Evolutionary conservation across 495 filamentous ascomycete species (phyloP), one percentile per base, ranked within the genome.

Genomic region (Hyaloscypha bicolor): DNA sequence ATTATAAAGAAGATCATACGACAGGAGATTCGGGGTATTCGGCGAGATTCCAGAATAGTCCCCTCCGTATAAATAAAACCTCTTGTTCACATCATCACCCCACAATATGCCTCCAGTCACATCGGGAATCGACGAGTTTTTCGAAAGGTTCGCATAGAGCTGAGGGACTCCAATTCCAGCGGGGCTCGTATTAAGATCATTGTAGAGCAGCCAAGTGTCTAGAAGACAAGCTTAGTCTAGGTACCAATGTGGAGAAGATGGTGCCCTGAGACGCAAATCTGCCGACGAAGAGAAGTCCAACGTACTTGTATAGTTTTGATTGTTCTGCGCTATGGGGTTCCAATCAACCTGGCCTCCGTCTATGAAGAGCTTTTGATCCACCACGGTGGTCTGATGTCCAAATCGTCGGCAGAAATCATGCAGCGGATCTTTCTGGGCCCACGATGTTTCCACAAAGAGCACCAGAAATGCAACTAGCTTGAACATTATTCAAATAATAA

Each of bases 281-380:
- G 6, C 21, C 1, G 22, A 16, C 6, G 29, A 4, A 8, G 29
- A 58, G 55, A 6, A 58, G n/a, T 30, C 30, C 31, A 79, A 72
- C 79, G 63, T 68, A 82, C 81, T 84, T 21, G 79, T 78, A 62
- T 82, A 83, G 68, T 86, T 85, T 0, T 62, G 66, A 11, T 79
- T 76, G 64, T 84, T 79, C 48, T 77, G 68, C 9, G 79, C 72
- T 4, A 82, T 74, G 0, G 80, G 77, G 59, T 79, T 79, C 70
- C 79, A 81, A 61, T 82, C 79, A 16, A 86, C 60, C 14, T 80
- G 61, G 1, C 84, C 85, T n/a, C 84, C 84, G 69, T 87, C 85
- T 61, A 86, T 81, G 69, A 83, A 86, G 45, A 86, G 69, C 60
- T 75, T 79, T 42, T 76, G 66, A 66, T 85, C 84, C 29, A 87